Evolutionary conservation across 2,329 filamentous ascomycete genomes (phyloP).

Genomic region (Neurospora sp.): DNA sequence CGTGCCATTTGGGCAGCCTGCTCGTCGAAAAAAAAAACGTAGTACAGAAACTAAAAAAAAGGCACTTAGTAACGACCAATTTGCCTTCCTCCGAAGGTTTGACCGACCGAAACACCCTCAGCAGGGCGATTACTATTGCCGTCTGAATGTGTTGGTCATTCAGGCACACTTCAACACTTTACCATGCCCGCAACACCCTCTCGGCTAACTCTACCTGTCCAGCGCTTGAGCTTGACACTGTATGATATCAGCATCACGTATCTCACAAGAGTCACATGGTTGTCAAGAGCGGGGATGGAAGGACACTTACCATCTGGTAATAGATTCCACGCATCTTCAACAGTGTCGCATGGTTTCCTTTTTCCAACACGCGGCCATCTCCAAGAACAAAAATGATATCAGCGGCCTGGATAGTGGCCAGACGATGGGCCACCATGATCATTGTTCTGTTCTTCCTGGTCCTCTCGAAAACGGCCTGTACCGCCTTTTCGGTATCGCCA

Average conservation of each 20-base stretch:
- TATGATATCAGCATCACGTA: constrained; percentile 1
- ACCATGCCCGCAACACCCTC: background rate
- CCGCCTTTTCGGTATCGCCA: constrained; percentile 42
- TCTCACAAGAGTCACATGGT: background rate
- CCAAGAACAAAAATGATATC: constrained; percentile 70
- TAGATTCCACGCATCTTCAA: constrained; percentile 41
- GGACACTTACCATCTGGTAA: constrained; percentile 43
- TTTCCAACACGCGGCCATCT: constrained; percentile 48
- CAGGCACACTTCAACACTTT: background rate
- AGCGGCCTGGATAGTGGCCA: constrained; percentile 68
- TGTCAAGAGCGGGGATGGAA: background rate
- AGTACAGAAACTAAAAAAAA: background rate
- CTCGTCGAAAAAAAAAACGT: background rate
- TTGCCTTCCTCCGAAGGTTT: background rate
- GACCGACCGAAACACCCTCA: background rate
- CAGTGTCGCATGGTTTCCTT: constrained; percentile 40
- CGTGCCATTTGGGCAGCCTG: background rate
- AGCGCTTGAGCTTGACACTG: constrained; percentile 46
- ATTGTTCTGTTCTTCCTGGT: constrained; percentile 52
- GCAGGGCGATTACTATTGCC: background rate
- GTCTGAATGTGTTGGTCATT: background rate
- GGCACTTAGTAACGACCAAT: background rate
- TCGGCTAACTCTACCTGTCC: constrained; percentile 28
- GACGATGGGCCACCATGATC: constrained; percentile 67
- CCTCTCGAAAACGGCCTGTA: constrained; percentile 57